Conservation (phyloP, 805 yeast genomes). For the Suhomyces prunicola region DNA sequence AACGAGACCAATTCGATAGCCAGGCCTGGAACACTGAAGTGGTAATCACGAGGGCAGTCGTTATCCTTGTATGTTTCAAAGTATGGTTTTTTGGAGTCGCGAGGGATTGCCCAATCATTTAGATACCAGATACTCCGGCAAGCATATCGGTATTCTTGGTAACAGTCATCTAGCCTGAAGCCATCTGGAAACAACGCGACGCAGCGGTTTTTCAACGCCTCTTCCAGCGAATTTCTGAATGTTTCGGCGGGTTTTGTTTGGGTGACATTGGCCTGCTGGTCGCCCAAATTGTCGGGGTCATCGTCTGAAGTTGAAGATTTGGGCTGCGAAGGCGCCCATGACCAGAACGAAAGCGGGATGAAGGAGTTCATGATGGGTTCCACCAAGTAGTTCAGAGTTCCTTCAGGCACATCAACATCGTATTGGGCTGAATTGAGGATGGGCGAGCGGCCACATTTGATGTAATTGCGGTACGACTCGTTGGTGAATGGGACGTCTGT, state of each 20-base stretch:
- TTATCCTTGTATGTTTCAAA: slow-evolving; percentile 37
- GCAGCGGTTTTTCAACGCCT: slow-evolving; percentile 37
- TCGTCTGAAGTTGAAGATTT: slow-evolving; percentile 31
- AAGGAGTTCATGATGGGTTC: slow-evolving; percentile 22
- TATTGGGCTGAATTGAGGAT: slow-evolving; percentile 44
- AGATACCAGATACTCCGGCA: slow-evolving; percentile 48
- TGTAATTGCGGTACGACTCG: slow-evolving; percentile 32
- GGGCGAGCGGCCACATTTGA: slow-evolving; percentile 65
- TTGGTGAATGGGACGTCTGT: slow-evolving; percentile 35
- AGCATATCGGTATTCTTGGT: slow-evolving; percentile 45
- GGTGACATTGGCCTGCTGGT: not conserved
- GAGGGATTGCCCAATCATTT: slow-evolving; percentile 40
- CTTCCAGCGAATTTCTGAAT: not conserved
- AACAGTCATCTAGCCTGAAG: slow-evolving; percentile 71
- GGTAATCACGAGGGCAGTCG: slow-evolving; percentile 34
- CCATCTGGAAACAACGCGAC: slow-evolving; percentile 42
- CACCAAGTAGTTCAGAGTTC: slow-evolving; percentile 14
- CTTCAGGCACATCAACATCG: slow-evolving; percentile 2
- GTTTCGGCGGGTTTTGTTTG: not conserved
- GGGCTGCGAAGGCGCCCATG: slow-evolving; percentile 70
- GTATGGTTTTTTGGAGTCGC: slow-evolving; percentile 29
- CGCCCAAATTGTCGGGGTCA: not conserved
- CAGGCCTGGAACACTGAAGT: slow-evolving; percentile 34
- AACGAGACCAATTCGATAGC: slow-evolving; percentile 31
- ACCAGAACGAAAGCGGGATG: slow-evolving; percentile 52